Conservation (phyloP, 345 rosid species). For the Eucalyptus sp. region DNA sequence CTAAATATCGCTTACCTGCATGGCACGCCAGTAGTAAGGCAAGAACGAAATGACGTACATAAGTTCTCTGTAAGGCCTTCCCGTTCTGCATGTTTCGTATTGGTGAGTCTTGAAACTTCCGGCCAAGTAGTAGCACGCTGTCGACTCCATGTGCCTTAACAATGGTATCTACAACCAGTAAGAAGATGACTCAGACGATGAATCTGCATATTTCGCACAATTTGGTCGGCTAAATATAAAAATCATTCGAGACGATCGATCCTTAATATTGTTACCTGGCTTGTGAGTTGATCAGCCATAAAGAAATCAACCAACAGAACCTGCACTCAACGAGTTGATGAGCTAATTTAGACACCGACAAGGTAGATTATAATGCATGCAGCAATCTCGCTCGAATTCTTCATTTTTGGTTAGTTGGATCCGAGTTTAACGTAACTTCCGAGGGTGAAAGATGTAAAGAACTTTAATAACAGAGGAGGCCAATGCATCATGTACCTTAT, state of each 20-base stretch:
- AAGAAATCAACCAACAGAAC: conserved; percentile 86
- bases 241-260: neutral
- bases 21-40: conserved; percentile 97
- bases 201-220: neutral
- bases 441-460: neutral
- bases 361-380: neutral
- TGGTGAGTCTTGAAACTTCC: conserved; percentile 62
- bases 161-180: conserved; percentile 53
- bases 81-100: conserved; percentile 56
- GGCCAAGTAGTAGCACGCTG: conserved; percentile 72
- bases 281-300: conserved; percentile 98
- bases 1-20: conserved; percentile 50
- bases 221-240: neutral
- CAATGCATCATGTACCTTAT: conserved; percentile 33
- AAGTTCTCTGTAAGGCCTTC: conserved; percentile 63
- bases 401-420: neutral
- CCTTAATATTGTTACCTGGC: conserved; percentile 49
- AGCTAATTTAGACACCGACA: neutral
- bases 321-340: conserved; percentile 13
- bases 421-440: neutral
- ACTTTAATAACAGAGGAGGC: neutral
- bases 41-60: conserved; percentile 76
- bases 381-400: neutral
- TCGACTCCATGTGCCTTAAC: conserved; percentile 80
- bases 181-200: neutral